A percentile compares a stretch with the other conserved stretches of the same genome.
phyloP scores from a whole-genome alignment of 108 stramenopile species.

The Mayamaea pseudoterrestris region DNA sequence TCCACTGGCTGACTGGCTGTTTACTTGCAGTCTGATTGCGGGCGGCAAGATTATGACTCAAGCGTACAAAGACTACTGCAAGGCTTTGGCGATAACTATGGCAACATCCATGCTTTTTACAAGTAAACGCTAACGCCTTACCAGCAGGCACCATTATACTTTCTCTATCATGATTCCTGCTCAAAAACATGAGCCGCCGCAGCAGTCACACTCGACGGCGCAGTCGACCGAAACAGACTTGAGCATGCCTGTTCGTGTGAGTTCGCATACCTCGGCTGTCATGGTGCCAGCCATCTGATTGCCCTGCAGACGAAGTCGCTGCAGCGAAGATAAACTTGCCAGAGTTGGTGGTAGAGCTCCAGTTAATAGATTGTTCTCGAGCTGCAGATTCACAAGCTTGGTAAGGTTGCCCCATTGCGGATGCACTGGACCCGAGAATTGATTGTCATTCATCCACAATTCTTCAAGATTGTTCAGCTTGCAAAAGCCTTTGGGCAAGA shows the following conservation, averaged over 20 bases:
- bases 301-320: background rate
- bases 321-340: slow-evolving; percentile 8
- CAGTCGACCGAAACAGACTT: background rate
- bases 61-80: no score
- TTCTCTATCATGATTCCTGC: no score
- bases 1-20: no score
- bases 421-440: background rate
- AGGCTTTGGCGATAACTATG: no score
- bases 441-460: slow-evolving; percentile 13
- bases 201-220: no score
- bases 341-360: slow-evolving; percentile 31
- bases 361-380: slow-evolving; percentile 32
- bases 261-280: slow-evolving; percentile 4
- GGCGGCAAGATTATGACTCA: no score
- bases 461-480: slow-evolving; percentile 3
- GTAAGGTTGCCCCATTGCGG: background rate
- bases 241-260: background rate
- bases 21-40: no score
- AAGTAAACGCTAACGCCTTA: no score
- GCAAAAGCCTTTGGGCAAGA: background rate
- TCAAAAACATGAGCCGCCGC: no score
- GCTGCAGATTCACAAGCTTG: slow-evolving; percentile 22
- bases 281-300: slow-evolving; percentile 1
- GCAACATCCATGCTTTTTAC: no score
- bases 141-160: no score